Evolutionary conservation across 345 rosid genomes (phyloP), one percentile per base, ranked within the genome.

Genomic region (Syzygium aromaticum): DNA sequence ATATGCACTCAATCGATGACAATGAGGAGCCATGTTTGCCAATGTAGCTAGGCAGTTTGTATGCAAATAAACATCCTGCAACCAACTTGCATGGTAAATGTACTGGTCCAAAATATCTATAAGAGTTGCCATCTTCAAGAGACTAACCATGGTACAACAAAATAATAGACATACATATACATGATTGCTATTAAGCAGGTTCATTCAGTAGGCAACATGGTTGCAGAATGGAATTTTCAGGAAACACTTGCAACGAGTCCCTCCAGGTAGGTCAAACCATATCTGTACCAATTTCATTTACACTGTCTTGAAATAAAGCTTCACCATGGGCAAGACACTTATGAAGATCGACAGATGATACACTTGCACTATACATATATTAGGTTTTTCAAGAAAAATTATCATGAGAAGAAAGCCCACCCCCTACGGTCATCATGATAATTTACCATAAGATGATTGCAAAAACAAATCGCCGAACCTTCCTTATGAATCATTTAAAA

Each of bases 11-110:
- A 98, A 91, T 52, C 93, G 98, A 90, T 96, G 96, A 89, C 94
- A 93, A 91, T 98, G 99, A 89, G 99, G 99, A 61, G 99, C 99
- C 98, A 96, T 98, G 94, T 98, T 98, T 88, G 99, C 99, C 92
- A 98, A 91, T 85, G 98, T 95, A 83, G 99, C 99, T 46, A 98
- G 92, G 91, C 99, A 96, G 87, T 97, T 98, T 77, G 99, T 98
- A 89, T 98, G 99, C 53, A 98, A 94, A 93, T 98, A 98, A 64
- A 98, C 98, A 94, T 98, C 99, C 99, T 98, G 96, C 77, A 15
- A 51, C 64, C 25, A 53, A 57, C 27, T 73, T 73, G 49, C 80
- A 73, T 9, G 27, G 80, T 73, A 73, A 73, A 38, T 38, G 25
- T 38, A 73, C 80, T 38, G 49, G 27, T 73, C 80, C 27, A 73